These are phyloP conservation scores for Asterophora parasitica DNA, from an alignment of 768 basidiomycete species.

Conservation along the genomic window DNA sequence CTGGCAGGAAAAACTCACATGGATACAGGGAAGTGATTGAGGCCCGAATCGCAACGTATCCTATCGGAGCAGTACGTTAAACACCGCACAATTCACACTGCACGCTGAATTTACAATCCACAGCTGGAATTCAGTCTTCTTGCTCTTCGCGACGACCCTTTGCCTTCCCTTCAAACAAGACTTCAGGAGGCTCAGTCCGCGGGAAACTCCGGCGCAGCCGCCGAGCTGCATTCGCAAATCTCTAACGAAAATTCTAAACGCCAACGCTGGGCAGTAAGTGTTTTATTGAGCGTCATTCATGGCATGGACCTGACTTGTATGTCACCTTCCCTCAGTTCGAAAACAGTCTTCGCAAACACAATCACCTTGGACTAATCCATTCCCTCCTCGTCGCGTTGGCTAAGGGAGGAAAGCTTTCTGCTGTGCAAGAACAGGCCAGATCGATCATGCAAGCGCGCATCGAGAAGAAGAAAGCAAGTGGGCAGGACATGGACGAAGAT, in stretches of 20 bases:
- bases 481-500: slow-evolving; percentile 46
- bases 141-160: slow-evolving; percentile 77
- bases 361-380: slow-evolving; percentile 79
- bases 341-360: slow-evolving; percentile 82
- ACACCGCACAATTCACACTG: neutral
- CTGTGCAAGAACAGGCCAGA: slow-evolving; percentile 43
- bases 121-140: slow-evolving; percentile 92
- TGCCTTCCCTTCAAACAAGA: slow-evolving; percentile 62
- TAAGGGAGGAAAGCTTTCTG: slow-evolving; percentile 57
- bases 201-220: slow-evolving; percentile 38
- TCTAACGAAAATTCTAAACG: slow-evolving; percentile 70
- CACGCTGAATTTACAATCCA: slow-evolving; percentile 2
- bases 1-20: slow-evolving; percentile 16
- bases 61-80: slow-evolving; percentile 71
- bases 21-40: slow-evolving; percentile 73
- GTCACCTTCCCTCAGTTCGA: slow-evolving; percentile 56
- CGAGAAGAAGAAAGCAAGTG: slow-evolving; percentile 38
- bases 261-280: slow-evolving; percentile 76
- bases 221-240: slow-evolving; percentile 52
- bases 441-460: slow-evolving; percentile 42
- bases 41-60: slow-evolving; percentile 85
- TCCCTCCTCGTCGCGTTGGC: slow-evolving; percentile 70
- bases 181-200: slow-evolving; percentile 44
- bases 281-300: neutral
- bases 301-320: neutral